Percentiles rank a stretch among this genome's conserved stretches.
Conservation (phyloP, 2,329 filamentous ascomycete genomes). For the Aspergillus versicolor region DNA sequence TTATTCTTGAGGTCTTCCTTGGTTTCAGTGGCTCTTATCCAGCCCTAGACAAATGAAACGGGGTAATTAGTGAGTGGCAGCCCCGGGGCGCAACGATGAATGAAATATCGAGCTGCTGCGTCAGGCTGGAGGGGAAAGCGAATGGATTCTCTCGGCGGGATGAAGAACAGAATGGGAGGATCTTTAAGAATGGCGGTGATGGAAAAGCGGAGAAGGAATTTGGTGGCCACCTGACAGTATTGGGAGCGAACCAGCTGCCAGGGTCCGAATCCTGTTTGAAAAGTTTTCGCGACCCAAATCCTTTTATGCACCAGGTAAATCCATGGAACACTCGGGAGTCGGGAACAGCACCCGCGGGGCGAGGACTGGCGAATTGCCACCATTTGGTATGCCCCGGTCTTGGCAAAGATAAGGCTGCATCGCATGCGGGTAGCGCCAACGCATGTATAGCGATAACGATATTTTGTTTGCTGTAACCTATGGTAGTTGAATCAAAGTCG, state of each 20-base stretch:
- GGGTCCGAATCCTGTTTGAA: background rate
- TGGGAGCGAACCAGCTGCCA: constrained; percentile 3
- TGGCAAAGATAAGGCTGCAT: constrained; percentile 2
- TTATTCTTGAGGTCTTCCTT: background rate
- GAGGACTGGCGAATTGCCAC: background rate
- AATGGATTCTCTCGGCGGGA: background rate
- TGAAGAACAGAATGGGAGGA: background rate
- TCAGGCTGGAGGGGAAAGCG: background rate
- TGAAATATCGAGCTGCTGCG: background rate
- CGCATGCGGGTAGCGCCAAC: background rate
- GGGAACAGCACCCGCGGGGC: background rate
- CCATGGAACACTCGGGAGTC: constrained; percentile 1
- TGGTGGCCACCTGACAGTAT: constrained; percentile 7
- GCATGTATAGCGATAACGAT: background rate
- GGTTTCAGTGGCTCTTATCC: background rate
- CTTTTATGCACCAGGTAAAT: background rate
- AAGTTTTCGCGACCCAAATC: constrained; percentile 3
- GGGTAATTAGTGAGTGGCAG: background rate
- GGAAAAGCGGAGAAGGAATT: constrained; percentile 5
- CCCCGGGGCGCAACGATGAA: background rate
- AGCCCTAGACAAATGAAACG: background rate
- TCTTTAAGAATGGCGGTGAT: background rate
- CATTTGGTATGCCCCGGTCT: constrained; percentile 1
- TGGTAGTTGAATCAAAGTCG: background rate
- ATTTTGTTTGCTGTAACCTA: background rate